Evolutionary conservation across 1,284 basidiomycete species (phyloP), one percentile per base, ranked within the genome.

Genomic region (Trichosporon sp.): DNA sequence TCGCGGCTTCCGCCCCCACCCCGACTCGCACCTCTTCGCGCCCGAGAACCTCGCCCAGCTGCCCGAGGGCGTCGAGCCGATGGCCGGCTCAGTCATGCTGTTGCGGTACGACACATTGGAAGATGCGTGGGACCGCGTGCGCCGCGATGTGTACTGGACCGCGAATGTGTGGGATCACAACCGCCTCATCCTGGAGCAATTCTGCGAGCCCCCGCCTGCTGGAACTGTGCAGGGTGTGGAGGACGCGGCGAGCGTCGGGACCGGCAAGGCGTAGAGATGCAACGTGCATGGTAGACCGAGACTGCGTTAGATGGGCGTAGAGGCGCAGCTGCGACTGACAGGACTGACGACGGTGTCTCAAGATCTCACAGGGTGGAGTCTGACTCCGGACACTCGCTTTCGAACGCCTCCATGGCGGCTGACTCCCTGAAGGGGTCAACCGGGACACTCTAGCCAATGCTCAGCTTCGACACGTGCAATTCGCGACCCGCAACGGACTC

Each of bases 151-250:
- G 43, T 84, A 84, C 71, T 84, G 79, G 78, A 81, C 78, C 1
- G 79, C 73, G 5, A 78, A 78, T 14, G 79, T 84, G 4, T 84
- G 82, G 82, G 81, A 84, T 72, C 72, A 74, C 67, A 81, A 80
- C 38, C 76, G 76, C 40, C 68, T 70, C 19, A 68, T 74, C 10
- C 76, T 84, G n/a, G 76, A 76, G 14, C 76, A 81, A 76, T 79
- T 83, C 59, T 75, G 78, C 19, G 72, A 70, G 31, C 68, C 71
- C 11, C 69, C 73, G 21, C 43, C 71, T 2, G 31, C 67, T 2
- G 73, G 71, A 3, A 74, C 43, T 6, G 73, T 74, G 14, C 31
- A 54, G 12, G 70, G 68, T 3, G 73, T 70, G 0, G 66, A 68
- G 59, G 59, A 63, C 16, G 59, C 59, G 59, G 59, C 59, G 31